A percentile compares a stretch with the other conserved stretches of the same genome.
Evolutionary conservation across 2,329 filamentous ascomycete genomes (phyloP).

Genomic region (Fonsecaea erecta): DNA sequence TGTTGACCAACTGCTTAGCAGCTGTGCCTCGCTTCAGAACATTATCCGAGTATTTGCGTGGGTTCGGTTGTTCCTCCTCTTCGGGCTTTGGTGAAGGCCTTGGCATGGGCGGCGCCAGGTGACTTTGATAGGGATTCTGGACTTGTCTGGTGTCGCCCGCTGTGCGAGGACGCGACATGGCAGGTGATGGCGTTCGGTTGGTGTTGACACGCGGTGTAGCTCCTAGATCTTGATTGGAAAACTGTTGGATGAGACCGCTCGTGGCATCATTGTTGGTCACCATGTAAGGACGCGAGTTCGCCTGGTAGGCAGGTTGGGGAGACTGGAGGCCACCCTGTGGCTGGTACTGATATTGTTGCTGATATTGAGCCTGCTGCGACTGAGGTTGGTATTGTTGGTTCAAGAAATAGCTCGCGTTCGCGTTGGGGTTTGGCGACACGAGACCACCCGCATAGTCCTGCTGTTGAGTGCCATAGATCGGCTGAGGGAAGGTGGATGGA

Average conservation of each 20-base stretch:
- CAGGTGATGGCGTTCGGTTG: slow-evolving; percentile 69
- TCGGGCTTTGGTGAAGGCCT: slow-evolving; percentile 61
- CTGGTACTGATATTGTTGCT: slow-evolving; percentile 57
- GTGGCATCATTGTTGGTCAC: slow-evolving; percentile 76
- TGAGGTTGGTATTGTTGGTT: slow-evolving; percentile 61
- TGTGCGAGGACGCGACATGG: slow-evolving; percentile 73
- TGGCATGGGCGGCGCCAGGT: slow-evolving; percentile 72
- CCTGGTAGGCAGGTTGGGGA: slow-evolving; percentile 60
- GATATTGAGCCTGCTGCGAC: slow-evolving; percentile 59
- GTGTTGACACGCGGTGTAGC: slow-evolving; percentile 73
- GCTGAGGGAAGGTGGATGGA: slow-evolving; percentile 94
- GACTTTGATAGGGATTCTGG: slow-evolving; percentile 60
- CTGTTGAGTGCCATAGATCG: slow-evolving; percentile 69
- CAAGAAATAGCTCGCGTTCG: slow-evolving; percentile 63
- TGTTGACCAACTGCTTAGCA: slow-evolving; percentile 67
- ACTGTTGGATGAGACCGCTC: slow-evolving; percentile 90
- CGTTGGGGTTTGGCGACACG: slow-evolving; percentile 45
- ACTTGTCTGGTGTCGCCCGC: slow-evolving; percentile 70
- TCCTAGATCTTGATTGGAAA: slow-evolving; percentile 92
- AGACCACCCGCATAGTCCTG: slow-evolving; percentile 64
- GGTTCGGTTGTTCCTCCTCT: slow-evolving; percentile 75
- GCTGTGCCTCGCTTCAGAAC: slow-evolving; percentile 74
- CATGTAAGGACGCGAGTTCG: slow-evolving; percentile 44
- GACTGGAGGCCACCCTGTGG: slow-evolving; percentile 61
- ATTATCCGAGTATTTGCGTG: slow-evolving; percentile 85